These are phyloP conservation scores for Carpinus viminea DNA, from an alignment of 306 rosid genomes.

Conservation along the genomic window DNA sequence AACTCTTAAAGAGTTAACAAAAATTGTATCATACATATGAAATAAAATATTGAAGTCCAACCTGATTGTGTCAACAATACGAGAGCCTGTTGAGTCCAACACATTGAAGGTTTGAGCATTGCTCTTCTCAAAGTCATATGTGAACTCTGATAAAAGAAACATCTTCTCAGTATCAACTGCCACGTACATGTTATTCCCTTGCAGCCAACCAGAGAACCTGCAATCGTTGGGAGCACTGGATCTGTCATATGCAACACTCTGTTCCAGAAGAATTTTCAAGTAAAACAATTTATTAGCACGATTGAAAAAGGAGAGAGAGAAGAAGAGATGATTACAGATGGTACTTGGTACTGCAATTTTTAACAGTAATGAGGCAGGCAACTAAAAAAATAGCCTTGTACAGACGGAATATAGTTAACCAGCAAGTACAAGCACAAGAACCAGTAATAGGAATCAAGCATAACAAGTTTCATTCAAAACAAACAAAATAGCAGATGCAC, in stretches of 20 bases:
- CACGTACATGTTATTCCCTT: constrained; percentile 37
- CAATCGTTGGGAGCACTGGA: constrained; percentile 89
- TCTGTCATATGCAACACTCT: constrained; percentile 92
- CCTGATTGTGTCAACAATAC: constrained; percentile 65
- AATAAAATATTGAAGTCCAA: constrained; percentile 83
- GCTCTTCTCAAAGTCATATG: constrained; percentile 87
- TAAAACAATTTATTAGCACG: constrained; percentile 2
- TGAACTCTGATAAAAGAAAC: constrained; percentile 59
- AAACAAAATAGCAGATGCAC: neutral
- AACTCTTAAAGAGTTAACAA: no score
- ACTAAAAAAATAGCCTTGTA: neutral
- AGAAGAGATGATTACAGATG: neutral
- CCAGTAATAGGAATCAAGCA: neutral
- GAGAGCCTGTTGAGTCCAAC: constrained; percentile 40
- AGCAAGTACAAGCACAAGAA: neutral
- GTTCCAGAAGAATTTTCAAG: constrained; percentile 25
- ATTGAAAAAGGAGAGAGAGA: no score
- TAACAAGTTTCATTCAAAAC: neutral
- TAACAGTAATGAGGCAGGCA: neutral
- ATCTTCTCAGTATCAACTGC: constrained; percentile 43
- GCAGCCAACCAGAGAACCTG: constrained; percentile 89
- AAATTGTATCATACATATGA: no score
- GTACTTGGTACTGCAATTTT: neutral
- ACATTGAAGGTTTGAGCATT: constrained; percentile 86
- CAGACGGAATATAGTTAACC: neutral